phyloP scores from a whole-genome alignment of 2,329 filamentous ascomycete genomes.

The Alternaria angustiovoidea region DNA sequence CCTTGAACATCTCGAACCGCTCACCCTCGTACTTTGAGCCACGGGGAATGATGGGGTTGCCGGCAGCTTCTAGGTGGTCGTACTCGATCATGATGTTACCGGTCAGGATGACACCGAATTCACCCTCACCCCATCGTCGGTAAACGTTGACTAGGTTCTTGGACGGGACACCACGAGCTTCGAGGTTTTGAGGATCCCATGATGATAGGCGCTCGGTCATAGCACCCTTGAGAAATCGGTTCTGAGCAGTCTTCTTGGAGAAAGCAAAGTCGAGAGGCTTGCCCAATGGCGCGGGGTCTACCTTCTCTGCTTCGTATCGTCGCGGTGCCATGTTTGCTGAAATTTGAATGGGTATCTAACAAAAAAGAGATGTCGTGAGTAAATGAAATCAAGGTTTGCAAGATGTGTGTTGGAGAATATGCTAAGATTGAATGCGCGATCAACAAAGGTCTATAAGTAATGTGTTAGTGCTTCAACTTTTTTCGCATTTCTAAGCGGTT shows the following conservation, averaged over 20 bases:
- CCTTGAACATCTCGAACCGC: slow-evolving; percentile 67
- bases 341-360: slow-evolving; percentile 5
- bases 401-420: not conserved
- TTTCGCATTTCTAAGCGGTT: slow-evolving; percentile 17
- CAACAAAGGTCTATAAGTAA: not conserved
- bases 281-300: slow-evolving; percentile 52
- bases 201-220: slow-evolving; percentile 72
- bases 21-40: slow-evolving; percentile 61
- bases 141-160: slow-evolving; percentile 64
- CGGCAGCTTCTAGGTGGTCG: slow-evolving; percentile 65
- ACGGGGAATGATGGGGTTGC: slow-evolving; percentile 67
- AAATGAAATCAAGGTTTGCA: not conserved
- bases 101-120: slow-evolving; percentile 61
- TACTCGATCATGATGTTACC: slow-evolving; percentile 72
- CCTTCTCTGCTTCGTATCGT: slow-evolving; percentile 53
- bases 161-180: slow-evolving; percentile 63
- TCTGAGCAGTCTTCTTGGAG: slow-evolving; percentile 65
- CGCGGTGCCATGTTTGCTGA: slow-evolving; percentile 45
- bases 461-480: not conserved
- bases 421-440: not conserved
- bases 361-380: not conserved
- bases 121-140: slow-evolving; percentile 61
- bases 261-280: slow-evolving; percentile 57
- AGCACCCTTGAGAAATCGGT: slow-evolving; percentile 72
- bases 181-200: slow-evolving; percentile 64